A percentile compares a stretch with the other conserved stretches of the same genome.
Evolutionary conservation across 306 rosid species (phyloP).

Genomic region (Senna siamea): DNA sequence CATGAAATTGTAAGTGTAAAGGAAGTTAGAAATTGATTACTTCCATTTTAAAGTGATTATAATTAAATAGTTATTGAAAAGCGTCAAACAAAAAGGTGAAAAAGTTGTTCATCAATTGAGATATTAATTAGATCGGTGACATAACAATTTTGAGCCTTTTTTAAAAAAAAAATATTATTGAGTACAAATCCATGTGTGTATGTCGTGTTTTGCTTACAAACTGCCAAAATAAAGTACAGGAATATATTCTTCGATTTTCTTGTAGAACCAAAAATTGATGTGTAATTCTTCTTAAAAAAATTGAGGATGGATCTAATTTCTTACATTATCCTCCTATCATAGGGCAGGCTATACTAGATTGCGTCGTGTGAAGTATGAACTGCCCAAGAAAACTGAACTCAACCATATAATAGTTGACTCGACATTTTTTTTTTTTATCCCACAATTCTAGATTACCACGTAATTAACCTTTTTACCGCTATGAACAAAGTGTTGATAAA

Average conservation of each 20-base stretch:
- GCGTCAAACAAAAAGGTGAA: too few species aligned
- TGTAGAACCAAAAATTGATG: neutral
- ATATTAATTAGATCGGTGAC: neutral
- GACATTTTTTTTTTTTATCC: neutral
- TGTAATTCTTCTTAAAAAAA: neutral
- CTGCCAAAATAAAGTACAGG: constrained; percentile 14
- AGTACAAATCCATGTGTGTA: neutral
- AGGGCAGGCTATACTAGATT: constrained; percentile 50
- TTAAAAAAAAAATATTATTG: too few species aligned
- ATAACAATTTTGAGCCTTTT: neutral
- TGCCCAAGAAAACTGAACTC: constrained; percentile 54
- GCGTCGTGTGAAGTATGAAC: constrained; percentile 54
- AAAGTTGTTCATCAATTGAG: too few species aligned
- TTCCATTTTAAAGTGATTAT: too few species aligned
- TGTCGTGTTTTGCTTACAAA: neutral
- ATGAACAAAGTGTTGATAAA: neutral
- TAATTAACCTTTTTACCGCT: neutral
- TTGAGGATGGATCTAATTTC: constrained; percentile 38
- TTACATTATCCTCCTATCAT: constrained; percentile 37
- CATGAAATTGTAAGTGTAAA: too few species aligned
- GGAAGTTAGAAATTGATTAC: too few species aligned
- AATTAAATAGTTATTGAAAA: too few species aligned
- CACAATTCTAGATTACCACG: neutral
- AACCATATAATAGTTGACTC: constrained; percentile 47
- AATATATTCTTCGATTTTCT: constrained; percentile 7